A percentile compares a stretch with the other conserved stretches of the same genome.
These are phyloP conservation scores for Corynascus novoguineensis DNA, from an alignment of 495 filamentous ascomycete genomes.

Conservation along the genomic window DNA sequence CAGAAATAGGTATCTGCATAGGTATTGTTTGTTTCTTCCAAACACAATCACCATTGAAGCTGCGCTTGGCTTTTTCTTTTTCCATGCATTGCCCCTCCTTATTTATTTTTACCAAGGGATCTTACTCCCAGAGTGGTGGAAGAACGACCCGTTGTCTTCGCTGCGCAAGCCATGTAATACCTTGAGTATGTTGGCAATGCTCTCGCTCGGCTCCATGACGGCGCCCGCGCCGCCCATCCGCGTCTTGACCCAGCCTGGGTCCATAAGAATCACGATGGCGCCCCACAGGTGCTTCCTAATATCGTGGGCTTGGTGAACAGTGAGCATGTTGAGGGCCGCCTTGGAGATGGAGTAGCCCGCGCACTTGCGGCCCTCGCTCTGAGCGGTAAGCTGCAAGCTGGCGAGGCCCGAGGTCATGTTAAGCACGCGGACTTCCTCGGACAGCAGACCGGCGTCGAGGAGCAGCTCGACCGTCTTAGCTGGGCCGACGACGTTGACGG, in stretches of 20 bases:
- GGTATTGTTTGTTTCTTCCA: too few species aligned
- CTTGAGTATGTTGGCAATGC: slow-evolving; percentile 34
- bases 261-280: slow-evolving; percentile 46
- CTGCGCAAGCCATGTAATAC: slow-evolving; percentile 29
- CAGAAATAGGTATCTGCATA: too few species aligned
- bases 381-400: slow-evolving; percentile 16
- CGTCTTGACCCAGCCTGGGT: slow-evolving; percentile 61
- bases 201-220: slow-evolving; percentile 41
- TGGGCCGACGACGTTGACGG: slow-evolving; percentile 39
- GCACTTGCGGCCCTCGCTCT: slow-evolving; percentile 18
- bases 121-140: slow-evolving; percentile 18
- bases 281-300: slow-evolving; percentile 32
- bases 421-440: slow-evolving; percentile 27
- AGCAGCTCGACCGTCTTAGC: slow-evolving; percentile 34
- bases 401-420: slow-evolving; percentile 40
- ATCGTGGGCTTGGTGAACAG: slow-evolving; percentile 36
- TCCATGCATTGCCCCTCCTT: too few species aligned
- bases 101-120: slow-evolving; percentile 30
- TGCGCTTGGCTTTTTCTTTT: too few species aligned
- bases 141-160: slow-evolving; percentile 38
- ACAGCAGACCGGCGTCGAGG: slow-evolving; percentile 23
- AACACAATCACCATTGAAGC: too few species aligned
- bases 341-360: slow-evolving; percentile 40
- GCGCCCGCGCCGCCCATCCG: slow-evolving; percentile 55
- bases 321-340: slow-evolving; percentile 41